Percentiles rank a stretch among this genome's conserved stretches.
Evolutionary conservation across 169 alveolate species (phyloP).

Genomic region (Plasmodium vinckei): DNA sequence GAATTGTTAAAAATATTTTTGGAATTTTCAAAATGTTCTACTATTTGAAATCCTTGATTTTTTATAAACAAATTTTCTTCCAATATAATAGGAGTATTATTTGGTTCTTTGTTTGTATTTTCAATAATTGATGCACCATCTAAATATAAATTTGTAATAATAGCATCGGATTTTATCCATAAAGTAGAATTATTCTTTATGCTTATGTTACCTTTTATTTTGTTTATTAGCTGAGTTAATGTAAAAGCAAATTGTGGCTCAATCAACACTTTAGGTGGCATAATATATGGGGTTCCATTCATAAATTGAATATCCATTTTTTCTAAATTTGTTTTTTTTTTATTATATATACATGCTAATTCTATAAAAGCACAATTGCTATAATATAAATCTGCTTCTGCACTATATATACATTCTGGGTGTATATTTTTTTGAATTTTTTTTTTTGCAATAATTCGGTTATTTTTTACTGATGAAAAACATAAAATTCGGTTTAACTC

Average conservation of each 20-base stretch:
- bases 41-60: slow-evolving; percentile 50
- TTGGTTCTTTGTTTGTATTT: slow-evolving; percentile 1
- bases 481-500: slow-evolving; percentile 87
- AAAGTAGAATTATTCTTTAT: slow-evolving; percentile 32
- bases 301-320: slow-evolving; percentile 14
- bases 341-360: slow-evolving; percentile 83
- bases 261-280: slow-evolving; percentile 65
- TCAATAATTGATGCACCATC: slow-evolving; percentile 63
- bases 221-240: slow-evolving; percentile 41
- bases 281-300: slow-evolving; percentile 34
- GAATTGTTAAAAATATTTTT: slow-evolving; percentile 5
- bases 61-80: slow-evolving; percentile 40
- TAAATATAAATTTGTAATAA: slow-evolving; percentile 28
- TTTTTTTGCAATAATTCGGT: slow-evolving; percentile 82
- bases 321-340: slow-evolving; percentile 28
- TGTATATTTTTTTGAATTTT: slow-evolving; percentile 80
- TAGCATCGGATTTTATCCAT: slow-evolving; percentile 62
- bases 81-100: slow-evolving; percentile 20
- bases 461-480: slow-evolving; percentile 91
- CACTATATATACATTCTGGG: slow-evolving; percentile 87
- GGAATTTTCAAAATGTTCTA: neutral
- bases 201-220: slow-evolving; percentile 59
- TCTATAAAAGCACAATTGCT: slow-evolving; percentile 82
- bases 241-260: slow-evolving; percentile 73
- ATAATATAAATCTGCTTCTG: slow-evolving; percentile 88